phyloP scores from a whole-genome alignment of 225 moss, liverwort and hornwort species.

The Bryoerythrophyllum caledonicum region DNA sequence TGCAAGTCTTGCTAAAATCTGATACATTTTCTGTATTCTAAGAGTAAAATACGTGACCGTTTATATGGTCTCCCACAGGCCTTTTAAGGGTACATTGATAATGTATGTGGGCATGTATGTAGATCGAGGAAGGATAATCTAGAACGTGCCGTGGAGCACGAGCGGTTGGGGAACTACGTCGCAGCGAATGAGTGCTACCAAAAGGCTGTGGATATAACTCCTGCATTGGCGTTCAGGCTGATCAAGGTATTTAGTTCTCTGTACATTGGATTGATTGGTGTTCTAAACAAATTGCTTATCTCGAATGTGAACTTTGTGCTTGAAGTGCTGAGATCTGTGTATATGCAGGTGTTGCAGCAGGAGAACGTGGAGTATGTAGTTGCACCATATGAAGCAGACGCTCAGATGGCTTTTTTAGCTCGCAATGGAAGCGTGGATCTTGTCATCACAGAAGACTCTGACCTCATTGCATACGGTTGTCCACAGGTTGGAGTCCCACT shows the following conservation, averaged over 20 bases:
- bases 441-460: slow-evolving; percentile 95
- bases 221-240: slow-evolving; percentile 73
- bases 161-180: slow-evolving; percentile 75
- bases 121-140: slow-evolving; percentile 89
- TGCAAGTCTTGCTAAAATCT: too few species aligned
- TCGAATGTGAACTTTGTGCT: neutral
- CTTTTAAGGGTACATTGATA: neutral
- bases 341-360: slow-evolving; percentile 40
- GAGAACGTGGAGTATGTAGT: slow-evolving; percentile 74
- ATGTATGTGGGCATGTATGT: neutral
- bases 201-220: slow-evolving; percentile 93
- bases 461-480: slow-evolving; percentile 88
- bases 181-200: slow-evolving; percentile 85
- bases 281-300: too few species aligned
- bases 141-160: slow-evolving; percentile 86
- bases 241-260: slow-evolving; percentile 61
- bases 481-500: slow-evolving; percentile 55
- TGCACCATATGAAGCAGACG: slow-evolving; percentile 98
- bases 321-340: slow-evolving; percentile 9
- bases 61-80: too few species aligned
- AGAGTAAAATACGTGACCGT: too few species aligned
- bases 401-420: slow-evolving; percentile 90
- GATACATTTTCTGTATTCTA: too few species aligned
- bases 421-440: slow-evolving; percentile 74
- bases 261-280: neutral